phyloP scores from a whole-genome alignment of 805 yeast genomes.

The Candida easanensis region DNA sequence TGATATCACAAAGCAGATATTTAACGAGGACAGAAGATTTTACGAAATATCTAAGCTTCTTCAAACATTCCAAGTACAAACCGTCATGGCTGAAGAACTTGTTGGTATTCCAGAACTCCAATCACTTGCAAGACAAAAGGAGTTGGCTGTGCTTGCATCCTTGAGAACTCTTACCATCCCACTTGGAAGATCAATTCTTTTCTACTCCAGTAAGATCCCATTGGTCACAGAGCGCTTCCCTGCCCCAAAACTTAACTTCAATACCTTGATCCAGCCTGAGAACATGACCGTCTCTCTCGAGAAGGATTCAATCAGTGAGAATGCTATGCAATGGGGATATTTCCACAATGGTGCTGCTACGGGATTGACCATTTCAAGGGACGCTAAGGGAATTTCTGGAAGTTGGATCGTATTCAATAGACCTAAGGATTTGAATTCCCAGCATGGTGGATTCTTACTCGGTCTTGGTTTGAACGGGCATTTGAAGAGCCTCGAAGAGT shows the following conservation, averaged over 20 bases:
- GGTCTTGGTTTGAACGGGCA: slow-evolving; percentile 94
- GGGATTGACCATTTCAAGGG: slow-evolving; percentile 72
- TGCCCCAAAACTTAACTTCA: slow-evolving; percentile 71
- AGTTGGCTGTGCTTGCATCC: slow-evolving; percentile 58
- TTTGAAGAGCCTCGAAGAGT: slow-evolving; percentile 77
- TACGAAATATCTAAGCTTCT: slow-evolving; percentile 71
- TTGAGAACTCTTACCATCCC: slow-evolving; percentile 74
- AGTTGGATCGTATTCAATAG: slow-evolving; percentile 90
- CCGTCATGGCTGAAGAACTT: slow-evolving; percentile 33
- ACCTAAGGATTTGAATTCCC: slow-evolving; percentile 60
- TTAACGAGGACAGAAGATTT: slow-evolving; percentile 74
- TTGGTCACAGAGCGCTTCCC: slow-evolving; percentile 82
- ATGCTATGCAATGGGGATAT: slow-evolving; percentile 70
- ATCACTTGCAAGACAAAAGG: slow-evolving; percentile 50
- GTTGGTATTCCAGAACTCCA: slow-evolving; percentile 50
- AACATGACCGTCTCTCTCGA: slow-evolving; percentile 62
- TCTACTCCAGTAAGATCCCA: slow-evolving; percentile 67
- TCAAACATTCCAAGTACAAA: slow-evolving; percentile 67
- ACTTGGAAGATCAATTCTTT: slow-evolving; percentile 73
- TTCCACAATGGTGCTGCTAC: slow-evolving; percentile 92
- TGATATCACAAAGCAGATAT: slow-evolving; percentile 66
- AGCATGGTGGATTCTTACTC: slow-evolving; percentile 91
- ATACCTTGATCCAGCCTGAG: slow-evolving; percentile 61
- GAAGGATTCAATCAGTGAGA: slow-evolving; percentile 47
- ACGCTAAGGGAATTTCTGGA: slow-evolving; percentile 70